Evolutionary conservation across 2,329 filamentous ascomycete genomes (phyloP), one percentile per base, ranked within the genome.

Genomic region (Magnaporthiopsis rhizophila): DNA sequence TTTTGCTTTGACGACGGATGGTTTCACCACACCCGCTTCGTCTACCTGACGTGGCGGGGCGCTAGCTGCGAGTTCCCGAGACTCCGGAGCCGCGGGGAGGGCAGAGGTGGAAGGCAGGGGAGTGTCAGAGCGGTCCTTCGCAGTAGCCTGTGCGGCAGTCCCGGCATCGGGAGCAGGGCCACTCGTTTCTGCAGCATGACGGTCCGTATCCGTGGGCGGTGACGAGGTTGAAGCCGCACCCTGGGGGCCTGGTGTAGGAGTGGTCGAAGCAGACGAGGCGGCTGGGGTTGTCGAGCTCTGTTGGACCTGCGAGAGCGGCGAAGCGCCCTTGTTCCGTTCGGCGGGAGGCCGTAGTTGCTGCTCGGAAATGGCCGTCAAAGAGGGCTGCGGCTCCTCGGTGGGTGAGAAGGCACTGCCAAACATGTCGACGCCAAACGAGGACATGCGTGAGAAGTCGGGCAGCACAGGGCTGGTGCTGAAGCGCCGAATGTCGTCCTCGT

Each of bases 401-500:
- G 45, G 7, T 8, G 61, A 24, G 12, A 45, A 62, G 24, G 61
- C 45, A 13, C 26, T 58, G 32, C 30, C 36, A 66, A 87, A 86
- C 58, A 88, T 77, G 65, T 86, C 84, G 58, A 82, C 76, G 1
- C 84, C 84, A 70, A 88, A 88, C 1, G 79, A 78, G 58, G 86
- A 88, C 76, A 88, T 77, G 32, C 85, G 83, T 15, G 79, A 77
- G 3, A 89, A 69, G 66, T 84, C 79, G 12, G 86, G 86, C 24
- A 89, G 76, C 67, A 83, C 80, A 0, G 84, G 85, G 66, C 85
- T 86, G 1, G 77, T 77, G 1, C 83, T 85, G 56, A 76, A 75
- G 21, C 78, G 71, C 38, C 70, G 70, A 8, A 67, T 58, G 34
- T 68, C 67, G 32, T 70, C 66, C 28, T 69, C 68, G 67, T 56